Evolutionary conservation across 202 grass and related monocot genomes (phyloP).

Genomic region (Sporobolus alterniflorus): DNA sequence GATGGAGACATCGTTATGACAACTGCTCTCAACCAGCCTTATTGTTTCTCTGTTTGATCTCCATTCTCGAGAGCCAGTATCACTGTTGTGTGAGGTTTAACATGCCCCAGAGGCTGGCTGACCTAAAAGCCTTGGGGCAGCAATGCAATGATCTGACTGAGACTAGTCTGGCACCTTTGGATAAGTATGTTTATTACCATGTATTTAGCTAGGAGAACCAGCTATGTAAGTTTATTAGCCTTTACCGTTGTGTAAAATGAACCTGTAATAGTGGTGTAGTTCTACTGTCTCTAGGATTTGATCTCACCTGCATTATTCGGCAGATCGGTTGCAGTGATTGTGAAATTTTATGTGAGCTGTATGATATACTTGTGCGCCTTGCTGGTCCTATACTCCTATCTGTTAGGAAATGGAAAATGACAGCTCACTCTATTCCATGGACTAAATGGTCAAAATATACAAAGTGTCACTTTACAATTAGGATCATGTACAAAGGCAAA

Average conservation of each 20-base stretch:
- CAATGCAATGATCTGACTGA: slow-evolving; percentile 24
- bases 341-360: no score
- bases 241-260: slow-evolving; percentile 34
- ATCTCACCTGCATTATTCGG: background rate
- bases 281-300: slow-evolving; percentile 10
- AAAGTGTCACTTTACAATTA: no score
- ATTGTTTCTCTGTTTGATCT: background rate
- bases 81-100: slow-evolving; percentile 26
- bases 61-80: slow-evolving; percentile 16
- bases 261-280: background rate
- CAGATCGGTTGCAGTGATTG: no score
- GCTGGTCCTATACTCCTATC: no score
- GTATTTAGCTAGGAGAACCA: slow-evolving; percentile 38
- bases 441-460: no score
- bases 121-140: slow-evolving; percentile 23
- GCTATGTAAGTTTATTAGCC: slow-evolving; percentile 24
- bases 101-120: slow-evolving; percentile 32
- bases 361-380: no score
- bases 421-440: no score
- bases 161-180: background rate
- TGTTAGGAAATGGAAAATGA: no score
- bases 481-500: no score
- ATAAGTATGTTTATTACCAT: slow-evolving; percentile 16
- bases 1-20: background rate
- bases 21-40: slow-evolving; percentile 10